Evolutionary conservation across 73 alveolate genomes (phyloP), one percentile per base, ranked within the genome.

Genomic region (Paramecium biaurelia): DNA sequence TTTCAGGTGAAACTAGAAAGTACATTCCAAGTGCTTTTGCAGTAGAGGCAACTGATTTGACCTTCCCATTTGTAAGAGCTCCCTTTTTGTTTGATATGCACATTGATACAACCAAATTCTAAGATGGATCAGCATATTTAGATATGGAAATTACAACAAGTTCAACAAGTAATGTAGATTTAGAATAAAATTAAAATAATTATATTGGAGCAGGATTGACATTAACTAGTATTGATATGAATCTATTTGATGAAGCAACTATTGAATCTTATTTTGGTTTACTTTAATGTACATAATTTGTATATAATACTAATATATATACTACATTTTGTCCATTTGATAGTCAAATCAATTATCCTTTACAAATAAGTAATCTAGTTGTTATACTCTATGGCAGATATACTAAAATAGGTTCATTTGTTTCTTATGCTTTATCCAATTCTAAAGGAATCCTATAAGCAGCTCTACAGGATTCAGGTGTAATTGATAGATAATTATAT

Each of bases 261-360:
- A 30, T 74, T 15, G 18, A 28, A 30, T 74, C 57, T 2, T 74
- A 74, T 74, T 74, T 35, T 35, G 67, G 68, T 15, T 2, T 12
- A 15, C 10, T 74, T 2, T 7, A 74, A 32, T 74, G 87, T 37
- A 14, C 30, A 14, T 21, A 28, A 10, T 35, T 43, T 35, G 41
- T 74, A 6, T 35, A 35, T 37, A 30, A 74, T 14, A 30, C 57
- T 14, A 74, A 35, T 74, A 74, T 35, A 14, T 74, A 74, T 15
- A 43, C 47, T n/a, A 74, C 41, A 18, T 74, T 74, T 37, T 74
- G 87, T 35, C 87, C 87, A 2, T 74, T 74, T 15, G 87, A 74
- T 35, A 32, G 11, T 32, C 14, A 32, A 15, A 74, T 74, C 5
- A 10, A 24, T 32, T 38, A 74, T 37, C 87, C 87, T n/a, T 15